A percentile compares a stretch with the other conserved stretches of the same genome.
Evolutionary conservation across 1,284 basidiomycete species (phyloP).

Genomic region (Moesziomyces antarcticus): DNA sequence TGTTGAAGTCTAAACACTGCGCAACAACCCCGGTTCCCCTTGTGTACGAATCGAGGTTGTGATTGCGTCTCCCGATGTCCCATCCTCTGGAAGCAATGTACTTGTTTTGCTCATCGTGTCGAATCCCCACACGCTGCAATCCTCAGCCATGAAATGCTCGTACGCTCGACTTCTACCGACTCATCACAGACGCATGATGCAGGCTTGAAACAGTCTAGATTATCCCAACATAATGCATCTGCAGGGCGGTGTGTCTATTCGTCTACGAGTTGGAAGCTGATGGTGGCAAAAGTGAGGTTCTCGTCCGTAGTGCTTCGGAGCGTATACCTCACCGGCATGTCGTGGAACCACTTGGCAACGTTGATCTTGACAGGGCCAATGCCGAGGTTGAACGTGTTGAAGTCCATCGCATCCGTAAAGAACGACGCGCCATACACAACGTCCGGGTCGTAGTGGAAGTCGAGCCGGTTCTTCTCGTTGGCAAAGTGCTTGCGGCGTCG

Average conservation of each 20-base stretch:
- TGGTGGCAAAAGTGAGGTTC: constrained; percentile 67
- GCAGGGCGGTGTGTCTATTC: constrained; percentile 3
- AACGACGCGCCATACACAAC: constrained; percentile 62
- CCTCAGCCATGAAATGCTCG: not conserved
- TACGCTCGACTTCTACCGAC: too few relatives aligned
- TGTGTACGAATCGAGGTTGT: not conserved
- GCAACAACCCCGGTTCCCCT: not conserved
- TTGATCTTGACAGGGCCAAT: constrained; percentile 63
- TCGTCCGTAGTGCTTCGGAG: constrained; percentile 67
- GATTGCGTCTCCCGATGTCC: too few relatives aligned
- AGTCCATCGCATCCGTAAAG: constrained; percentile 63
- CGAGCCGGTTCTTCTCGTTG: constrained; percentile 59
- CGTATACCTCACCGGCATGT: constrained; percentile 70
- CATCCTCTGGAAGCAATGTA: constrained; percentile 1
- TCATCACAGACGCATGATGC: too few relatives aligned
- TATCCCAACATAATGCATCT: too few relatives aligned
- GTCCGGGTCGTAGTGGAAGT: constrained; percentile 67
- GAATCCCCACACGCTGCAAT: too few relatives aligned
- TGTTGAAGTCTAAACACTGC: too few relatives aligned
- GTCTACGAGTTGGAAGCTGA: constrained; percentile 69
- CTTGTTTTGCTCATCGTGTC: not conserved
- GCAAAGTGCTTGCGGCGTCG: constrained; percentile 68
- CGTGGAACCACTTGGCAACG: constrained; percentile 54
- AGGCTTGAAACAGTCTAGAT: too few relatives aligned
- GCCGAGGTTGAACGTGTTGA: constrained; percentile 60